phyloP scores from a whole-genome alignment of 1,139 yeast genomes.

The Pneumocystis jirovecii region DNA sequence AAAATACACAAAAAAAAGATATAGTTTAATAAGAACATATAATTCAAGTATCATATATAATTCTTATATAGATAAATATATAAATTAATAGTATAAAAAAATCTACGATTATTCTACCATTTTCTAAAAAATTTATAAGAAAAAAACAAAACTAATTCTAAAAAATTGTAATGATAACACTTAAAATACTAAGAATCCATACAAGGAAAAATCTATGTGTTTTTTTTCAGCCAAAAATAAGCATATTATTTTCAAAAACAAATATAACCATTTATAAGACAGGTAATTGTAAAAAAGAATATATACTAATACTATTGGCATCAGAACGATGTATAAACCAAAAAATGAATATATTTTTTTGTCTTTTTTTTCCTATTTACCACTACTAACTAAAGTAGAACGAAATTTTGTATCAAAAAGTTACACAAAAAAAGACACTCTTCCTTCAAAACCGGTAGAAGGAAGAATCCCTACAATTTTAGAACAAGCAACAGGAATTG shows the following conservation, averaged over 20 bases:
- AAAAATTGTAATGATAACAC: not conserved
- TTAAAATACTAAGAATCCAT: not conserved
- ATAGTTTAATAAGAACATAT: too few species aligned
- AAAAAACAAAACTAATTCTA: not conserved
- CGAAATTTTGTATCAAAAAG: not conserved
- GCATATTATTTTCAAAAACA: not conserved
- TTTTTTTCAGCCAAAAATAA: not conserved
- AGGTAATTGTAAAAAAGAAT: not conserved
- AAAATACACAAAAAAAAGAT: too few species aligned
- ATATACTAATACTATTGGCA: too few species aligned
- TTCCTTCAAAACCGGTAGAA: not conserved
- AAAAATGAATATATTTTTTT: not conserved
- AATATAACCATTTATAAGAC: not conserved
- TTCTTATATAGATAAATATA: too few species aligned
- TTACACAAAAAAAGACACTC: not conserved
- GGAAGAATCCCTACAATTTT: slow-evolving; percentile 83
- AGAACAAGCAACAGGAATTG: slow-evolving; percentile 97
- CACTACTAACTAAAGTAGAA: not conserved
- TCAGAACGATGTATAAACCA: not conserved
- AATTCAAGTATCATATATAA: too few species aligned
- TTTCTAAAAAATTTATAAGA: too few species aligned
- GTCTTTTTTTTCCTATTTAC: not conserved
- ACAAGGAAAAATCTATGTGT: not conserved
- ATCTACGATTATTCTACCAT: not conserved
- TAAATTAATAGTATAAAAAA: too few species aligned